phyloP scores from a whole-genome alignment of 495 filamentous ascomycete genomes.

The Aspergillus ellipticus region DNA sequence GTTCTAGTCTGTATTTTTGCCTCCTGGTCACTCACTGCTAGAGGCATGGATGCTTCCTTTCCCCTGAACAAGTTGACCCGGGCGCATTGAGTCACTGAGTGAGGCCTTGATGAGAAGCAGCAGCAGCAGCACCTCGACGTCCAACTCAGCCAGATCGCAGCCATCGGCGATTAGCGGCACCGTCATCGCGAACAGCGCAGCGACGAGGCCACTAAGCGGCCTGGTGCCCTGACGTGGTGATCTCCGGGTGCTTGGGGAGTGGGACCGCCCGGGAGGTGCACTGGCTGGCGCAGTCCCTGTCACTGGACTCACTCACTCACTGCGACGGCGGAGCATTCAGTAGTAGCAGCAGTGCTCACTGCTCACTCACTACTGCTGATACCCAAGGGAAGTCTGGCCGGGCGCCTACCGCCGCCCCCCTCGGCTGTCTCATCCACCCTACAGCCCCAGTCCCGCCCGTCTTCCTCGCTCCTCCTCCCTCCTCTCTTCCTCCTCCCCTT shows the following conservation, averaged over 20 bases:
- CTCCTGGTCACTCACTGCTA: neutral
- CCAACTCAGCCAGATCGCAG: neutral
- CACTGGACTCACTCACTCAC: too few species aligned
- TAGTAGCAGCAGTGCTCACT: too few species aligned
- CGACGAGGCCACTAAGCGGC: neutral
- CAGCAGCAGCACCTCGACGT: neutral
- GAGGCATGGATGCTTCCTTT: too few species aligned
- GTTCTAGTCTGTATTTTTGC: neutral
- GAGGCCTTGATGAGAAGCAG: neutral
- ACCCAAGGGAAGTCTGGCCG: slow-evolving; percentile 1
- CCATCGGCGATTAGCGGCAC: neutral
- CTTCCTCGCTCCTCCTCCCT: too few species aligned
- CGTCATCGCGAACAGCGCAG: neutral
- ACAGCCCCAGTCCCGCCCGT: slow-evolving; percentile 8
- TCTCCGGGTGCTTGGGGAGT: neutral
- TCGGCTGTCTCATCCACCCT: slow-evolving; percentile 7
- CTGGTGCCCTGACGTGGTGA: neutral
- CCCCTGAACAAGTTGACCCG: too few species aligned
- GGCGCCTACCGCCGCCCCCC: slow-evolving; percentile 6
- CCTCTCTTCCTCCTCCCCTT: slow-evolving; percentile 8
- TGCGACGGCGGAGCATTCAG: too few species aligned
- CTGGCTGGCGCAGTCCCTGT: too few species aligned
- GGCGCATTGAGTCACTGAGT: neutral
- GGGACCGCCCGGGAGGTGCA: slow-evolving; percentile 1
- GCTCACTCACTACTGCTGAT: neutral